Evolutionary conservation across 768 basidiomycete genomes (phyloP).

Genomic region (Amanita phalloides): DNA sequence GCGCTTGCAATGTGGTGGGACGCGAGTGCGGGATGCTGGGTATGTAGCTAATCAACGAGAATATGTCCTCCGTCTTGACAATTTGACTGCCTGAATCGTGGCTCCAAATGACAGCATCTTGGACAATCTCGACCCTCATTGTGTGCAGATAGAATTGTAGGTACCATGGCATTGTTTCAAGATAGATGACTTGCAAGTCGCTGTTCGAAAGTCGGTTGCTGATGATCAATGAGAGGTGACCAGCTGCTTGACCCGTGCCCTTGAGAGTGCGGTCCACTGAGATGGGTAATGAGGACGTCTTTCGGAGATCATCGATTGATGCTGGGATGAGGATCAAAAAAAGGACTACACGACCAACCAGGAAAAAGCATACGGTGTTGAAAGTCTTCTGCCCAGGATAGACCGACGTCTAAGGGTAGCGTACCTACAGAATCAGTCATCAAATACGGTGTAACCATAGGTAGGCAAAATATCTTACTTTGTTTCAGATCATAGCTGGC

Average conservation of each 20-base stretch:
- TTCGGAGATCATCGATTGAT: background rate
- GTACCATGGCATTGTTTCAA: constrained; percentile 93
- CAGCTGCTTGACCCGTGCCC: constrained; percentile 68
- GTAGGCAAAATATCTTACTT: constrained; percentile 22
- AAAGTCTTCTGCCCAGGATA: constrained; percentile 53
- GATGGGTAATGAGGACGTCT: constrained; percentile 21
- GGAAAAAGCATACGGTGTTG: constrained; percentile 39
- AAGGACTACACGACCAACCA: background rate
- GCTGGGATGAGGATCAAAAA: background rate
- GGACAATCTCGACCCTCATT: constrained; percentile 38
- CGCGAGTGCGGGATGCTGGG: constrained; percentile 57
- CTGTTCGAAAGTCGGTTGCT: constrained; percentile 41
- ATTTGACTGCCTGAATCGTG: background rate
- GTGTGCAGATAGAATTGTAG: constrained; percentile 85
- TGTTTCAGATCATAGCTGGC: constrained; percentile 39
- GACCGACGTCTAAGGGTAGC: constrained; percentile 41
- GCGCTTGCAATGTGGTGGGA: constrained; percentile 69
- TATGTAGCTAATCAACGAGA: constrained; percentile 57
- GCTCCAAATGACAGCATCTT: background rate
- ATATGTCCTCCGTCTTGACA: constrained; percentile 28
- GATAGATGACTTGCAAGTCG: constrained; percentile 47
- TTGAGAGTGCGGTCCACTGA: constrained; percentile 61
- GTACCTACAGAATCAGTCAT: constrained; percentile 16
- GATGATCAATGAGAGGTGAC: constrained; percentile 58
- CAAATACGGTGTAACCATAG: constrained; percentile 1